Base-by-base conservation (phyloP, 192 early-diverging fungal genomes). In the Linnemannia zychae region DNA sequence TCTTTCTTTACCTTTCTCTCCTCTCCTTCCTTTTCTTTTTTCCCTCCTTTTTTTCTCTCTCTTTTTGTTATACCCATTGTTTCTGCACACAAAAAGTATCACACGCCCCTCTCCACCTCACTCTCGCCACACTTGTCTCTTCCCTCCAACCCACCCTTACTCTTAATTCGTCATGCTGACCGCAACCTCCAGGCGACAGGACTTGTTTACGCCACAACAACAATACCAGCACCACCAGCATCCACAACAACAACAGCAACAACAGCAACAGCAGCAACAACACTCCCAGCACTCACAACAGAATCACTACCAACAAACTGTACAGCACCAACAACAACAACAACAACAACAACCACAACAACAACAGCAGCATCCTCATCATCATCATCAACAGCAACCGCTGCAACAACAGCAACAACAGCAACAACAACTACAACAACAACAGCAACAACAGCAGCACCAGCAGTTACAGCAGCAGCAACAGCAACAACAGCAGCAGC, bases 111-210 rank as follows among this genome's bases (percentile, higher is more conserved):
- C 47, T 0, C 40, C 40, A 3, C 9, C 40, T 44, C 40, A 6
- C 40, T 6, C 40, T 44, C 40, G 40, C 40, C 40, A 44, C 13
- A 12, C 22, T 66, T 37, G n/a, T 40, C 49, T 28, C 22, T 22
- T 36, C 6, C 17, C 34, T 34, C 20, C 33, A 24, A 37, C n/a
- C 31, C 47, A 4, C 66, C 66, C n/a, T 71, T 72, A 38, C 11
- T 46, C 72, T 74, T 60, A 69, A 53, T 71, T 40, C 82, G 74
- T 28, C 76, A 84, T 84, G 82, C 70, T 84, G 82, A 84, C 82
- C 72, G 82, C 82, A 57, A 84, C 72, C 15, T 76, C 80, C 63
- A 84, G 82, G 50, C 69, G 82, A 7, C 82, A 78, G 49, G 82
- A 84, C 52, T 72, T 78, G 17, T 84, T 84, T 60, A 65, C 44